Base-by-base conservation (phyloP, 148 eudicot genomes). In the Silene latifolia region DNA sequence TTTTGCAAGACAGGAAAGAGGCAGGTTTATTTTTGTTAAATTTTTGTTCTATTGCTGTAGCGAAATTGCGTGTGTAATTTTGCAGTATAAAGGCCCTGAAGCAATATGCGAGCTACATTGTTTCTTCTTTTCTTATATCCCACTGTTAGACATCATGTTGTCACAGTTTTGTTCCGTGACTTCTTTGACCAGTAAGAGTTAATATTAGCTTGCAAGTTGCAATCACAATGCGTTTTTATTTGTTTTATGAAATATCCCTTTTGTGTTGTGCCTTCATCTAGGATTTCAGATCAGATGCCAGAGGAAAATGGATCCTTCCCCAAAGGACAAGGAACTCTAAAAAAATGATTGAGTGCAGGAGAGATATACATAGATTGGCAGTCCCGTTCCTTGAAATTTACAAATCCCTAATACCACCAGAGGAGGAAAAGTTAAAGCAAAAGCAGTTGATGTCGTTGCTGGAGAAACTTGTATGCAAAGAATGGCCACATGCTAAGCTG, bases 211-310 rank as follows among this genome's bases (percentile, higher is more conserved):
- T 23, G 9, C 69, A 42, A 8, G 8, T 8, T 23, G 9, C 69
- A 42, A 8, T 21, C 7, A 23, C 48, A 3, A 19, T 39, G 11
- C 62, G 2, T 74, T 27, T 67, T 2, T n/a, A 15, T 46, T 72
- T 60, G 69, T 51, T 10, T 77, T 18, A 51, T 67, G 42, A 51
- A 39, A 54, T 62, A 60, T 57, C 23, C 35, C 67, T 82, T 51
- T 67, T 20, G 27, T 68, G 24, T 78, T 39, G 57, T 69, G 56
- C 76, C 75, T 82, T 83, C 56, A 81, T 63, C 78, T 85, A 95
- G 99, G 99, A 92, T 81, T 88, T 87, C 70, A 87, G 97, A 87
- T 86, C 89, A 71, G 98, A 95, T 84, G 88, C 89, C 24, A 85
- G 99, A 68, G 99, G 99, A 72, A 78, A 84, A 67, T 81, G 84